Percentiles rank a stretch among this genome's conserved stretches.
Conservation (phyloP, 352 stramenopile species). For the Phytopythium helicoides region DNA sequence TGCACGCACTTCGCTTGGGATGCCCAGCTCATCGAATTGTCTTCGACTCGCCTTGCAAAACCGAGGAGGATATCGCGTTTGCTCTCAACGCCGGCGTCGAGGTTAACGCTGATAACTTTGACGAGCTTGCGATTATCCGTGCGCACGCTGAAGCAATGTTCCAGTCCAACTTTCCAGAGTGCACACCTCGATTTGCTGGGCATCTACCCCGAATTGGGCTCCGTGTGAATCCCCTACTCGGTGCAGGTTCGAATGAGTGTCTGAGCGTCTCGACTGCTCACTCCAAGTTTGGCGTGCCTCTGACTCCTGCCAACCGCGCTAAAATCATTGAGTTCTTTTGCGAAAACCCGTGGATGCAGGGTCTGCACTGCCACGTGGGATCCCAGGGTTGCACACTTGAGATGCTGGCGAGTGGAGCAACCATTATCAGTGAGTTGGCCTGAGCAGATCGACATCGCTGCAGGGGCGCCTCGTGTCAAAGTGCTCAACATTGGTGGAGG, state of each 20-base stretch:
- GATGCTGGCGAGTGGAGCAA: slow-evolving; percentile 80
- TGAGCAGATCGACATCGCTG: slow-evolving; percentile 75
- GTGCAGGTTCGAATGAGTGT: slow-evolving; percentile 79
- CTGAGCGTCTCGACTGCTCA: slow-evolving; percentile 87
- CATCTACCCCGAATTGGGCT: slow-evolving; percentile 84
- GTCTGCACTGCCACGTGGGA: slow-evolving; percentile 87
- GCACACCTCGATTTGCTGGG: slow-evolving; percentile 49
- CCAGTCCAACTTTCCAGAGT: slow-evolving; percentile 72
- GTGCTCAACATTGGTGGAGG: slow-evolving; percentile 92
- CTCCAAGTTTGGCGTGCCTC: slow-evolving; percentile 91
- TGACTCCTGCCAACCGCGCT: slow-evolving; percentile 50
- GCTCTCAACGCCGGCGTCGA: slow-evolving; percentile 83
- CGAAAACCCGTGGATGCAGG: slow-evolving; percentile 86
- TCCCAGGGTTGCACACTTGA: slow-evolving; percentile 83
- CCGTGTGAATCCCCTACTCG: slow-evolving; percentile 91
- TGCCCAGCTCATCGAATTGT: slow-evolving; percentile 80
- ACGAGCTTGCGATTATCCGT: slow-evolving; percentile 85
- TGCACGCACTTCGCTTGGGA: slow-evolving; percentile 70
- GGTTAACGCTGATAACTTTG: slow-evolving; percentile 91
- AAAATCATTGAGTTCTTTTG: slow-evolving; percentile 72
- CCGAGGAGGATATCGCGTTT: slow-evolving; percentile 80
- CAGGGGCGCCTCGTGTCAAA: slow-evolving; percentile 66
- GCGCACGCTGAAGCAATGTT: slow-evolving; percentile 87
- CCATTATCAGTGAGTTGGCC: slow-evolving; percentile 75
- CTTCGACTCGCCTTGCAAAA: slow-evolving; percentile 94